These are phyloP conservation scores for Amborella trichopoda DNA, from an alignment of 164 flowering plant genomes.

Conservation along the genomic window DNA sequence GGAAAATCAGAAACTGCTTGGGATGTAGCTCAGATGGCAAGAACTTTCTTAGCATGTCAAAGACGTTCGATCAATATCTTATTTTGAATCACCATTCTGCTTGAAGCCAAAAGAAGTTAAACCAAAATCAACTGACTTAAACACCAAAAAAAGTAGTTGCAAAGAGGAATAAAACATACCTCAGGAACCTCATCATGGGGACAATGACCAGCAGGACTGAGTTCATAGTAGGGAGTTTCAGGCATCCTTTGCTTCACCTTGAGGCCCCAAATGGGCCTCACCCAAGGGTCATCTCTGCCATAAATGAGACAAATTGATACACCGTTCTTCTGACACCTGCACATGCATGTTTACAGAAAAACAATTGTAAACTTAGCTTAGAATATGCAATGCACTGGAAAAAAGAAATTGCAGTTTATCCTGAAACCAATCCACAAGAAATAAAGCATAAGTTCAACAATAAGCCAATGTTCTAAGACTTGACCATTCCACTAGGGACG, in stretches of 20 bases:
- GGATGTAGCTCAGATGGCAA: not conserved
- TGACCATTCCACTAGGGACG: no score
- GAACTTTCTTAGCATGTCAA: not conserved
- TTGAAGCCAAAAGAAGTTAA: not conserved
- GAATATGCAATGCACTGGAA: no score
- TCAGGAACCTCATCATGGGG: conserved; percentile 99
- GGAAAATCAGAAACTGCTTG: not conserved
- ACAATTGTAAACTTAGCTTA: no score
- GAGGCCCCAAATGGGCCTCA: conserved; percentile 74
- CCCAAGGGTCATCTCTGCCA: conserved; percentile 99
- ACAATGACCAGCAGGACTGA: conserved; percentile 98
- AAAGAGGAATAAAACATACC: conserved; percentile 28
- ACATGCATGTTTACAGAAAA: no score
- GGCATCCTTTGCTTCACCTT: conserved; percentile 66
- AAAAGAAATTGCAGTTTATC: no score
- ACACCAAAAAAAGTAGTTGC: not conserved
- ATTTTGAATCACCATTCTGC: not conserved
- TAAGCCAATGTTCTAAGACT: no score
- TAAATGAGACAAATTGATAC: conserved; percentile 80
- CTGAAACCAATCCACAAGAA: no score
- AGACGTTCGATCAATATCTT: not conserved
- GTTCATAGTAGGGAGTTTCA: conserved; percentile 82
- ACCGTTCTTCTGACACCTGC: conserved; percentile 49
- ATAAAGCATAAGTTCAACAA: no score
- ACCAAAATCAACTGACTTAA: not conserved